These are phyloP conservation scores for Draba incana DNA, from an alignment of 345 rosid genomes.

Conservation along the genomic window DNA sequence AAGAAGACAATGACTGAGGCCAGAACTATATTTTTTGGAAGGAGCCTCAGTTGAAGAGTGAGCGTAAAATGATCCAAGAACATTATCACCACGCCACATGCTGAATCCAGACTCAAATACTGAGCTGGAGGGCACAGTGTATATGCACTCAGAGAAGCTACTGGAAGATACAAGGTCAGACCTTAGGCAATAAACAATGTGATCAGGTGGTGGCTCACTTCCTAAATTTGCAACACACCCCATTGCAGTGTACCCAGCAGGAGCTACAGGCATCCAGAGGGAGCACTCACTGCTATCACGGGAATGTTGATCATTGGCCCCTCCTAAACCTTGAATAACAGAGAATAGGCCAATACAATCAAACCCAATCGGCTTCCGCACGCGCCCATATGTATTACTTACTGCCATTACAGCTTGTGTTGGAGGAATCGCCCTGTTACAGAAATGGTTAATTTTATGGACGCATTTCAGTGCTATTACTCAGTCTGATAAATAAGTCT, in stretches of 20 bases:
- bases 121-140: slow-evolving; percentile 51
- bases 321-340: slow-evolving; percentile 55
- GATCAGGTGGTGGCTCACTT: slow-evolving; percentile 78
- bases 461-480: slow-evolving; percentile 14
- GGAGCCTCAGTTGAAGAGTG: slow-evolving; percentile 73
- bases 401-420: slow-evolving; percentile 94
- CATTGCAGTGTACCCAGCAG: slow-evolving; percentile 80
- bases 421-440: slow-evolving; percentile 90
- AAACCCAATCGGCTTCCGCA: slow-evolving; percentile 82
- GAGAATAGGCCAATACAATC: slow-evolving; percentile 68
- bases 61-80: slow-evolving; percentile 86
- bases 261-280: slow-evolving; percentile 97
- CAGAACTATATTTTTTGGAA: slow-evolving; percentile 52
- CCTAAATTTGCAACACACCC: slow-evolving; percentile 93
- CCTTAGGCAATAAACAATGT: slow-evolving; percentile 84
- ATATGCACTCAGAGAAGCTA: slow-evolving; percentile 82
- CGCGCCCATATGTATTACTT: slow-evolving; percentile 94
- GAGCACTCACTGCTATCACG: slow-evolving; percentile 64
- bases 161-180: slow-evolving; percentile 95
- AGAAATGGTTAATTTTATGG: slow-evolving; percentile 21
- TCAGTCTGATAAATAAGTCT: slow-evolving; percentile 16
- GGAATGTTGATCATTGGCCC: slow-evolving; percentile 43
- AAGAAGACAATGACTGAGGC: slow-evolving; percentile 76
- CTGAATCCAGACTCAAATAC: slow-evolving; percentile 74
- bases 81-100: slow-evolving; percentile 93